Evolutionary conservation across 768 basidiomycete species (phyloP), one percentile per base, ranked within the genome.

Genomic region (Pleurotus djamor): DNA sequence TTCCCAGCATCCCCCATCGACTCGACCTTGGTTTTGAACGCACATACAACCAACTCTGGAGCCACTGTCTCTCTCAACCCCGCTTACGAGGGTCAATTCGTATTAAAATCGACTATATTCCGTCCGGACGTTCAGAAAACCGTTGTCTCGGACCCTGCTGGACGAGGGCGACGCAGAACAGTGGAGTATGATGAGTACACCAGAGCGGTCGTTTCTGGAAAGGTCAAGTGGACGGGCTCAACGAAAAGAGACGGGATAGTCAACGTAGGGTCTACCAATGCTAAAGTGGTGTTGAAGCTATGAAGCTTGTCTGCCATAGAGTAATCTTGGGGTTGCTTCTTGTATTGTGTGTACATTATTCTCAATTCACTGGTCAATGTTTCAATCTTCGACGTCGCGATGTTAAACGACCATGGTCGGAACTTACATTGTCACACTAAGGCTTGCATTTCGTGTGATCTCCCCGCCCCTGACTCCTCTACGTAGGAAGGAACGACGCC

Each of bases 1-100:
- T 64, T 79, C 60, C 65, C 70, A 10, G 55, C 62, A 35, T 68
- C 74, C 5, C 76, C 80, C 1, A 58, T 71, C 4, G 70, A 72
- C 60, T 71, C 75, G 12, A 62, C 59, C 6, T 71, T 81, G 16
- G 38, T 45, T 33, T 58, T 76, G 34, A 52, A 41, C 0, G 74
- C 68, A 0, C 59, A 47, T 21, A 76, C 77, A 21, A 59, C 68
- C 16, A 80, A 82, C 62, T 60, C 68, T 4, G 72, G 68, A 8
- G 74, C 75, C 4, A 54, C 59, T 9, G 71, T 79, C 45, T 14
- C 16, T 7, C 61, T 81, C 4, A 68, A 74, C 52, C 60, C 66
- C 5, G 66, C 76, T 14, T 81, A 67, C 61, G 76, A 81, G 60
- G 81, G 80, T 48, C 54, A 45, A 21, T 75, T 80, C 59, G 54